Base-by-base conservation (phyloP, 805 yeast species). In the Kodamaea kaohsiungensis region DNA sequence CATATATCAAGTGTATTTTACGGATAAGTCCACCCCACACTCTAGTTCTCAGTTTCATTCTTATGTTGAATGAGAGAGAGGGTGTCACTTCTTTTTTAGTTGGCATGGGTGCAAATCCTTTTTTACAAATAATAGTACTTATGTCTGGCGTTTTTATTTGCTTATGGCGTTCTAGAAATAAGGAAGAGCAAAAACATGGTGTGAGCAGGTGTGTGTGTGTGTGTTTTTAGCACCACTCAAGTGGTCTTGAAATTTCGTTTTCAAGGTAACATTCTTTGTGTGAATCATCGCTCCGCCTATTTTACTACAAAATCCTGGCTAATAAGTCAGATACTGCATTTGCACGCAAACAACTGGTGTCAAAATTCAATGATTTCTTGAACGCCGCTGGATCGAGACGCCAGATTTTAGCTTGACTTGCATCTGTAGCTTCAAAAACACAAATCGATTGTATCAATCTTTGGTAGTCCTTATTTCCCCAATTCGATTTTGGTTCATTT, bases 381-480 rank as follows among this genome's bases (percentile, higher is more conserved):
- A 69, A 61, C 3, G 58, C 59, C 5, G 49, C 54, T 47, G 57
- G 45, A 48, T 51, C 45, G 56, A 65, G 25, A 48, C 56, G 39
- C 53, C 65, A 54, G 4, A 42, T 47, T 52, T 55, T 61, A 4
- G 71, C 71, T 1, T 59, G 54, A n/a, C 48, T 43, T 1, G 61
- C 55, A 46, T 69, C 71, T 16, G 69, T 54, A n/a, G 57, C 56
- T 9, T 56, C 58, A 51, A 75, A 58, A 30, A 75, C 55, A 35
- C 67, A 65, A 12, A 73, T 55, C 4, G 72, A 67, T 55, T 72
- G 76, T 1, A 49, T 33, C 27, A 71, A 61, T 55, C 65, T 68
- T 27, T 59, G 52, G 53, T 60, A 71, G 5, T 51, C 59, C 30
- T 56, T 53, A 55, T 74, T 73, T 17, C 46, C 52, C 9, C 52